These are phyloP conservation scores for Saccharum officinarum DNA, from an alignment of 176 grass and related monocot genomes.

Conservation along the genomic window DNA sequence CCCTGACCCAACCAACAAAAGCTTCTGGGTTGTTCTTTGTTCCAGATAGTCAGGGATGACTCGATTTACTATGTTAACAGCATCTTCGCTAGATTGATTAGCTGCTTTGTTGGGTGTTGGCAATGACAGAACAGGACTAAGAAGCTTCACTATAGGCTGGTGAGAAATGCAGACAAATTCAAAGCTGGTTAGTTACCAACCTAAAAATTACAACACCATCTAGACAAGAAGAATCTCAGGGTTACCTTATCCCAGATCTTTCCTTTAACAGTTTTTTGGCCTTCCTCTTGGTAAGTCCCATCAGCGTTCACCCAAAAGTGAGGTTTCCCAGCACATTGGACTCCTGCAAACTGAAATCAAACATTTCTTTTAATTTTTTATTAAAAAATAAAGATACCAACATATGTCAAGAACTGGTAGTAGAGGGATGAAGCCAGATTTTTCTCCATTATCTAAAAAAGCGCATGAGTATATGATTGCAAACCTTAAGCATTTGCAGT, in stretches of 20 bases:
- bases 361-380: neutral
- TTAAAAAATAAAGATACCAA: neutral
- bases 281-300: conserved; percentile 97
- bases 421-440: neutral
- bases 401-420: conserved; percentile 14
- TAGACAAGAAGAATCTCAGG: conserved; percentile 15
- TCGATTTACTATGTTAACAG: conserved; percentile 42
- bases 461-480: neutral
- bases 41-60: conserved; percentile 66
- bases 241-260: conserved; percentile 93
- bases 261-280: conserved; percentile 91
- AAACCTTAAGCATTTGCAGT: conserved; percentile 93
- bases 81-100: conserved; percentile 56
- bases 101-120: conserved; percentile 67
- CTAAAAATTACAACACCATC: neutral
- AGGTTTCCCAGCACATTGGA: conserved; percentile 98
- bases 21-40: conserved; percentile 58
- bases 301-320: conserved; percentile 99
- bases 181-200: conserved; percentile 22
- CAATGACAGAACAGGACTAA: conserved; percentile 85
- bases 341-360: conserved; percentile 83
- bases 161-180: conserved; percentile 25
- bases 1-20: conserved; percentile 86
- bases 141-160: conserved; percentile 91
- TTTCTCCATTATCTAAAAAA: neutral